These are phyloP conservation scores for Ceratocystis smalleyi DNA, from an alignment of 2,329 filamentous ascomycete species.

Conservation along the genomic window DNA sequence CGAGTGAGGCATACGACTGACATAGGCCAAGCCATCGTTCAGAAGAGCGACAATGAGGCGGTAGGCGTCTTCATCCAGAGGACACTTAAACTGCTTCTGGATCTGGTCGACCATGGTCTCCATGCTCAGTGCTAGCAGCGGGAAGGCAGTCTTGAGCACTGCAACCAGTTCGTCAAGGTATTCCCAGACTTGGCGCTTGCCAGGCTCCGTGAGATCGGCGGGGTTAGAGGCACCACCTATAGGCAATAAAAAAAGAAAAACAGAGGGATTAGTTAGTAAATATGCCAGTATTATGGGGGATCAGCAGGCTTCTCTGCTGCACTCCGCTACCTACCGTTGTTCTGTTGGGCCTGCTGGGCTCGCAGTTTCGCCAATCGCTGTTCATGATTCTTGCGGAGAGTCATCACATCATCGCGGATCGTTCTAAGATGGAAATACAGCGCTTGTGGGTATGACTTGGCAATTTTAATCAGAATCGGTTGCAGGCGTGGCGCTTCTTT, in stretches of 20 bases:
- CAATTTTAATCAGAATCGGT: constrained; percentile 77
- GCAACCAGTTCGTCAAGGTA: constrained; percentile 92
- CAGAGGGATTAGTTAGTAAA: not conserved
- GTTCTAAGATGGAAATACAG: constrained; percentile 92
- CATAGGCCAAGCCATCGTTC: constrained; percentile 87
- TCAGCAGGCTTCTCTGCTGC: no score
- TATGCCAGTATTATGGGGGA: no score
- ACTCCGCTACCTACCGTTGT: not conserved
- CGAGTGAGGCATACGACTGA: constrained; percentile 69
- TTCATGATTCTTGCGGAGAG: constrained; percentile 17
- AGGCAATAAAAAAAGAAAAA: not conserved
- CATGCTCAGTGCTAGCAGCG: constrained; percentile 89
- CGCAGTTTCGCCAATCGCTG: constrained; percentile 16
- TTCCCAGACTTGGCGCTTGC: constrained; percentile 80
- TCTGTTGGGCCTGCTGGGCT: constrained; percentile 18
- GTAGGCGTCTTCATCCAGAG: constrained; percentile 94
- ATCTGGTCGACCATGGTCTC: constrained; percentile 99
- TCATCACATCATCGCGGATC: constrained; percentile 78
- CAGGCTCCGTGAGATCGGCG: constrained; percentile 20
- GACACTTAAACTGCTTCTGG: constrained; percentile 97
- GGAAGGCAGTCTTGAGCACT: constrained; percentile 91
- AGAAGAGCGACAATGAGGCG: constrained; percentile 91
- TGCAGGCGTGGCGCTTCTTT: constrained; percentile 82
- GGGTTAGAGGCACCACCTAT: not conserved
- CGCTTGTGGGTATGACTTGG: constrained; percentile 87